These are phyloP conservation scores for Albifimbria verrucaria DNA, from an alignment of 2,329 filamentous ascomycete species.

Conservation along the genomic window DNA sequence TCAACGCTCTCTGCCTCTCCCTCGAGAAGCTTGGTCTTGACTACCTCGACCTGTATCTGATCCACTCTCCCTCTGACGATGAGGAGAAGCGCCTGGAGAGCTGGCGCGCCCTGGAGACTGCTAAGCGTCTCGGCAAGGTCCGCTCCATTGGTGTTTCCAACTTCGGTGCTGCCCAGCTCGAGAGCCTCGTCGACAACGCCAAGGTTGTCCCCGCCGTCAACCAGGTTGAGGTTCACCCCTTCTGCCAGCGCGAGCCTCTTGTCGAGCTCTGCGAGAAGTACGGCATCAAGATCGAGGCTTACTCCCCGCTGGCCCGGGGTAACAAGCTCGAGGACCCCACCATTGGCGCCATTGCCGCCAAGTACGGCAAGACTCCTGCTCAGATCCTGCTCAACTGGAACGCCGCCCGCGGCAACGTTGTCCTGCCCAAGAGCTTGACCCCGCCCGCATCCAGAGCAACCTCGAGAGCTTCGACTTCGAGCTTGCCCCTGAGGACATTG, in stretches of 20 bases:
- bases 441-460: slow-evolving; percentile 65
- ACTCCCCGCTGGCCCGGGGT: slow-evolving; percentile 46
- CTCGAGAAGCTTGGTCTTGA: slow-evolving; percentile 62
- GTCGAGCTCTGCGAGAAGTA: slow-evolving; percentile 54
- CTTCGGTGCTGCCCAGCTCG: slow-evolving; percentile 63
- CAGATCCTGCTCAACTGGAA: slow-evolving; percentile 80
- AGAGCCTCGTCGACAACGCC: slow-evolving; percentile 53
- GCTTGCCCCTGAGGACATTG: slow-evolving; percentile 59
- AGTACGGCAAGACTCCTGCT: slow-evolving; percentile 68
- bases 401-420: slow-evolving; percentile 69
- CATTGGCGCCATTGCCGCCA: slow-evolving; percentile 60
- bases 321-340: slow-evolving; percentile 52
- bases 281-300: slow-evolving; percentile 54
- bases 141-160: slow-evolving; percentile 75
- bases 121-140: slow-evolving; percentile 62
- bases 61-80: slow-evolving; percentile 65
- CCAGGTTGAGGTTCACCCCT: slow-evolving; percentile 78
- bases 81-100: slow-evolving; percentile 64
- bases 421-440: slow-evolving; percentile 70
- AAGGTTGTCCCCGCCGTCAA: slow-evolving; percentile 64
- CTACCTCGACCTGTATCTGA: slow-evolving; percentile 71
- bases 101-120: slow-evolving; percentile 68
- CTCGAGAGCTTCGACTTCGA: slow-evolving; percentile 58
- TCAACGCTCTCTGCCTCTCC: slow-evolving; percentile 62
- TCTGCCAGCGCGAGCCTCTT: slow-evolving; percentile 61